These are phyloP conservation scores for Viridothelium virens DNA, from an alignment of 495 filamentous ascomycete genomes.

Conservation along the genomic window DNA sequence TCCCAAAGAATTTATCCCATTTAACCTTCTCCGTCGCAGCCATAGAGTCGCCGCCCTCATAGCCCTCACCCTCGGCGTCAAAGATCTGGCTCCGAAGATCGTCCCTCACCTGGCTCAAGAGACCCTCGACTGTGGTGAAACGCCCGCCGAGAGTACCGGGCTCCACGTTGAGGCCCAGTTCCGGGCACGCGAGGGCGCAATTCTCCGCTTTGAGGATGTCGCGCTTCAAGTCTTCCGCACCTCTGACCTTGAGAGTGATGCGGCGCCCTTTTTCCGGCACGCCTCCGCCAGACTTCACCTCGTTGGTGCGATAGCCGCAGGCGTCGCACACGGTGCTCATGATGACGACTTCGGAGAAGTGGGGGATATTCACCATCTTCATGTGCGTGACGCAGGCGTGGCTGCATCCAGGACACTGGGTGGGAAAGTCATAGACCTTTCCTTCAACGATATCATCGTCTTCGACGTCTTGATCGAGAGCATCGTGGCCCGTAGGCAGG, in stretches of 20 bases:
- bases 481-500: slow-evolving; percentile 31
- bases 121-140: slow-evolving; percentile 93
- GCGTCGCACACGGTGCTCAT: slow-evolving; percentile 81
- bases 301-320: slow-evolving; percentile 91
- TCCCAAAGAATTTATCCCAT: slow-evolving; percentile 75
- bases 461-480: slow-evolving; percentile 35
- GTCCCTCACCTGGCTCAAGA: slow-evolving; percentile 86
- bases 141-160: slow-evolving; percentile 91
- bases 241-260: slow-evolving; percentile 69
- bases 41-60: slow-evolving; percentile 64
- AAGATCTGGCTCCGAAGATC: slow-evolving; percentile 82
- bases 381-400: slow-evolving; percentile 77
- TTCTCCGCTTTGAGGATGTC: slow-evolving; percentile 97
- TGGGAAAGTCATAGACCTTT: slow-evolving; percentile 81
- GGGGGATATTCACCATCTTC: slow-evolving; percentile 92
- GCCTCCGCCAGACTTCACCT: slow-evolving; percentile 92
- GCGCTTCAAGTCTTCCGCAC: slow-evolving; percentile 67
- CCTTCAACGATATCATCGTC: slow-evolving; percentile 78
- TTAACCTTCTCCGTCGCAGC: slow-evolving; percentile 49
- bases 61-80: slow-evolving; percentile 50
- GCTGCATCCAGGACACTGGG: slow-evolving; percentile 82
- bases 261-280: slow-evolving; percentile 80
- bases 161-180: slow-evolving; percentile 74
- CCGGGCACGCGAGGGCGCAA: slow-evolving; percentile 73
- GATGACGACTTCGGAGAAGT: slow-evolving; percentile 91